Conservation (phyloP, 805 yeast species). For the Monosporozyma servazzii region DNA sequence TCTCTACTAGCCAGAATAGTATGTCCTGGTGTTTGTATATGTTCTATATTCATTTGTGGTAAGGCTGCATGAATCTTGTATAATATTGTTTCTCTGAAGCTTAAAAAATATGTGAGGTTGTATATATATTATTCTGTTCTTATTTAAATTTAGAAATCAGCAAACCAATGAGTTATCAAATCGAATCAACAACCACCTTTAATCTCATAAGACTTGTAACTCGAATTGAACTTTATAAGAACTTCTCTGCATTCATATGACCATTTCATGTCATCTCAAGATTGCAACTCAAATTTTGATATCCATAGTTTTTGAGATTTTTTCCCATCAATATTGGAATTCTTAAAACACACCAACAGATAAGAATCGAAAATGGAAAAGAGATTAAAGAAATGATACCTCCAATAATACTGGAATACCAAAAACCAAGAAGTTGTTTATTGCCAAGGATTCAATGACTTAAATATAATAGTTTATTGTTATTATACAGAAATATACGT, state of each 20-base stretch:
- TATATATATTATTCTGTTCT: not conserved
- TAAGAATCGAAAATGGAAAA: not conserved
- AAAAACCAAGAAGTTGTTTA: not conserved
- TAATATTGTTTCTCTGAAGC: not conserved
- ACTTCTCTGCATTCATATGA: not conserved
- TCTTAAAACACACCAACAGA: not conserved
- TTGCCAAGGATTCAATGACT: not conserved
- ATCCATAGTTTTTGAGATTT: not conserved
- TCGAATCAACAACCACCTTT: too few species aligned
- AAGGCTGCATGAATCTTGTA: not conserved
- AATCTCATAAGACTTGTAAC: not conserved
- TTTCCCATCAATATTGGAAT: not conserved
- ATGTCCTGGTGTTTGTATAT: not conserved
- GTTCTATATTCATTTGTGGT: not conserved
- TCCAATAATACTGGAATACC: too few species aligned
- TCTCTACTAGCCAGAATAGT: not conserved
- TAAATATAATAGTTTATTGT: not conserved
- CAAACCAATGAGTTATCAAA: not conserved
- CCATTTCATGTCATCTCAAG: not conserved
- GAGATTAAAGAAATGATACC: not conserved
- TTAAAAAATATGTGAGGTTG: not conserved
- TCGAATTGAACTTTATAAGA: not conserved
- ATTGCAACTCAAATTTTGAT: not conserved
- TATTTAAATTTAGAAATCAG: not conserved
- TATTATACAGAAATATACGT: not conserved